These are phyloP conservation scores for Penicillium goetzii DNA, from an alignment of 495 filamentous ascomycete species.

Conservation along the genomic window DNA sequence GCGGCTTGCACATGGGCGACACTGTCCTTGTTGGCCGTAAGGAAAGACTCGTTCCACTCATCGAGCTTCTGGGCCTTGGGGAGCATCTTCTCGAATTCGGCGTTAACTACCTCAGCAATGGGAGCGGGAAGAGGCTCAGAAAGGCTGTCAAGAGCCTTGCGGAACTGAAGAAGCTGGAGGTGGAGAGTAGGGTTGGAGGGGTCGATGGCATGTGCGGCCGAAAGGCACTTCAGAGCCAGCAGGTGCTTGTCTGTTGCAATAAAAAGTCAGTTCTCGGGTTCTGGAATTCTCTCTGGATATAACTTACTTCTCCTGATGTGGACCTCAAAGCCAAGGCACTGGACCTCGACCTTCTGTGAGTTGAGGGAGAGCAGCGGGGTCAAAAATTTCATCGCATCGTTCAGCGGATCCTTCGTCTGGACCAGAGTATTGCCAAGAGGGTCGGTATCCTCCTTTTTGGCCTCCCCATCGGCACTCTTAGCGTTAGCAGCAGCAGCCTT, in stretches of 20 bases:
- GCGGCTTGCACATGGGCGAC: slow-evolving; percentile 64
- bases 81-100: slow-evolving; percentile 63
- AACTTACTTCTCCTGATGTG: slow-evolving; percentile 75
- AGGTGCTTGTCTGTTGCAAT: slow-evolving; percentile 71
- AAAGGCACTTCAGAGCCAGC: slow-evolving; percentile 82
- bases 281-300: background rate
- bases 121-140: slow-evolving; percentile 61
- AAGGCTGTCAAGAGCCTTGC: slow-evolving; percentile 59
- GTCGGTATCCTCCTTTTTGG: slow-evolving; percentile 84
- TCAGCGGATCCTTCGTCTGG: slow-evolving; percentile 78
- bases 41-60: slow-evolving; percentile 70
- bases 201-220: slow-evolving; percentile 70
- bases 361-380: slow-evolving; percentile 76
- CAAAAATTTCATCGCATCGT: slow-evolving; percentile 87
- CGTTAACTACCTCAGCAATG: slow-evolving; percentile 65
- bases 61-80: slow-evolving; percentile 59
- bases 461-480: slow-evolving; percentile 55
- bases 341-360: slow-evolving; percentile 79
- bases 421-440: slow-evolving; percentile 78
- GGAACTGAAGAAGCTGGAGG: slow-evolving; percentile 74
- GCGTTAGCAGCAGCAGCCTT: slow-evolving; percentile 52
- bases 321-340: slow-evolving; percentile 88
- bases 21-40: slow-evolving; percentile 64
- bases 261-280: slow-evolving; percentile 30
- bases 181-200: slow-evolving; percentile 74